Percentiles rank a stretch among this genome's conserved stretches.
phyloP scores from a whole-genome alignment of 495 filamentous ascomycete genomes.

The Rusavskia elegans region DNA sequence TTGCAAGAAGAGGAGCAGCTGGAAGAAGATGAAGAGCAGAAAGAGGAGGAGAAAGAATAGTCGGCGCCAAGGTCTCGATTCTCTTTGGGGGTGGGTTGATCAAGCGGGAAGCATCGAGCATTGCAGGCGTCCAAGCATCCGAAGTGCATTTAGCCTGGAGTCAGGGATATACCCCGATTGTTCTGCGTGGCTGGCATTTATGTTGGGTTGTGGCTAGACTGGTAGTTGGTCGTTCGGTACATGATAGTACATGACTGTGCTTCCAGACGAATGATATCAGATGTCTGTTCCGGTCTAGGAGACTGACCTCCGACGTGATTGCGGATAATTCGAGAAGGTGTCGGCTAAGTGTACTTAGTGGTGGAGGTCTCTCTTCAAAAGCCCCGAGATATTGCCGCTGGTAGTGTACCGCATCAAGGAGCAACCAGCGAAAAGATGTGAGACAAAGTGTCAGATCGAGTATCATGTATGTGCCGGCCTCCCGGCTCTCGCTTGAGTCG shows the following conservation, averaged over 20 bases:
- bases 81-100: background rate
- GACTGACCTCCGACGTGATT: too few species aligned
- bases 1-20: slow-evolving; percentile 90
- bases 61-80: background rate
- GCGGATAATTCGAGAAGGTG: background rate
- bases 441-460: background rate
- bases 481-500: background rate
- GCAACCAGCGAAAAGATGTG: background rate
- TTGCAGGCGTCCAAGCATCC: background rate
- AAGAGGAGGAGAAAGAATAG: background rate
- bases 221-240: background rate
- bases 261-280: too few species aligned
- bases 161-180: background rate
- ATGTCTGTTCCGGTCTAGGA: too few species aligned
- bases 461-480: too few species aligned
- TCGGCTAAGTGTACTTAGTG: background rate
- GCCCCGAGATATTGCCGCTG: background rate
- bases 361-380: too few species aligned
- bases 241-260: too few species aligned
- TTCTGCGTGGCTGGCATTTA: background rate
- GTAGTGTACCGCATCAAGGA: background rate
- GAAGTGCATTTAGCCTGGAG: background rate
- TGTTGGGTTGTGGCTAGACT: background rate
- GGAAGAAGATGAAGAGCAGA: slow-evolving; percentile 45
- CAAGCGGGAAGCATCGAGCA: background rate